Percentiles rank a stretch among this genome's conserved stretches.
Conservation (phyloP, 345 rosid genomes). For the Euclidium syriacum region DNA sequence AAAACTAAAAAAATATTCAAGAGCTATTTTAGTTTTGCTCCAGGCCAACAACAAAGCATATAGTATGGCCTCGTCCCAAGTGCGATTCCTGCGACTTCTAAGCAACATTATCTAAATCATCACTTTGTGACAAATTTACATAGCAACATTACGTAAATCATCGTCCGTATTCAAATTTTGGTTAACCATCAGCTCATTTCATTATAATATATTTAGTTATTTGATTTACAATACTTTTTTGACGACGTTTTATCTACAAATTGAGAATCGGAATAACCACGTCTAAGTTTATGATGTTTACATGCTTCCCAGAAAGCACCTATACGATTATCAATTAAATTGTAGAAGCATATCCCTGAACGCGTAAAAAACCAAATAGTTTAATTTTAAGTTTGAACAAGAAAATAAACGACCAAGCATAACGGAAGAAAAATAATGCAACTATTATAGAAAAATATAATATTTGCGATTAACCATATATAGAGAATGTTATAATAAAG, state of each 20-base stretch:
- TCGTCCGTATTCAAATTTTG: neutral
- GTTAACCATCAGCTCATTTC: too few species aligned
- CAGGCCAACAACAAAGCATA: too few species aligned
- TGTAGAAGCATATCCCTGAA: neutral
- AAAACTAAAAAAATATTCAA: neutral
- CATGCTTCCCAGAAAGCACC: neutral
- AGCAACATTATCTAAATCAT: too few species aligned
- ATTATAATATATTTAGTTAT: too few species aligned
- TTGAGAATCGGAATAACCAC: neutral
- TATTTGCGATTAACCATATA: neutral
- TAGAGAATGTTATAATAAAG: neutral
- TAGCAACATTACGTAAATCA: neutral
- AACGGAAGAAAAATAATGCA: neutral
- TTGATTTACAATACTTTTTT: too few species aligned
- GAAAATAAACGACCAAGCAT: neutral
- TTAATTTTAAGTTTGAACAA: neutral
- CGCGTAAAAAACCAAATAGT: neutral
- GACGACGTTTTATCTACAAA: too few species aligned
- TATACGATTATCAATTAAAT: neutral
- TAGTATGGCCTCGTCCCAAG: too few species aligned
- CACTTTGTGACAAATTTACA: too few species aligned
- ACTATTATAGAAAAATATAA: neutral
- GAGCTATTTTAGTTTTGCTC: too few species aligned
- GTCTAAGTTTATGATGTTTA: neutral
- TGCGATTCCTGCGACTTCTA: too few species aligned